phyloP scores from a whole-genome alignment of 164 flowering plant genomes.

The Buxus sempervirens region DNA sequence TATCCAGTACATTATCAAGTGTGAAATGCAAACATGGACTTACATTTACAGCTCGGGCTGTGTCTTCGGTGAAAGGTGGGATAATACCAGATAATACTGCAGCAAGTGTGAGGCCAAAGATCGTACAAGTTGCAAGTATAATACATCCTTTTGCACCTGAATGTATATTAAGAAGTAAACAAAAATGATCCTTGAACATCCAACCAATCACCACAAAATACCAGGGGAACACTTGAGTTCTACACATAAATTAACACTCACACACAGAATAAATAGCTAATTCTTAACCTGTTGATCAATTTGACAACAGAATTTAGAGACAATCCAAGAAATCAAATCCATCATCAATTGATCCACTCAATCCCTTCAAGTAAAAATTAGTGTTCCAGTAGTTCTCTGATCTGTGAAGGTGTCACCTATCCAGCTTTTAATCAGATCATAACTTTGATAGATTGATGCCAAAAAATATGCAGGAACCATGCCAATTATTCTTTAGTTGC shows the following conservation, averaged over 20 bases:
- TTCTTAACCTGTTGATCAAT: background rate
- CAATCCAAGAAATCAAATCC: background rate
- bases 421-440: too few relatives aligned
- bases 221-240: too few relatives aligned
- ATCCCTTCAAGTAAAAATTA: background rate
- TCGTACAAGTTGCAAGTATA: conserved; percentile 33
- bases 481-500: too few relatives aligned
- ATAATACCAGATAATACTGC: conserved; percentile 47
- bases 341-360: background rate
- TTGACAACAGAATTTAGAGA: background rate
- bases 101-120: conserved; percentile 59
- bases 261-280: background rate
- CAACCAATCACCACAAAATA: too few relatives aligned
- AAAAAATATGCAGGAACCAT: too few relatives aligned
- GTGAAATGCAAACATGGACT: conserved; percentile 20
- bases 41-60: conserved; percentile 84
- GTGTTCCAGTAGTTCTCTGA: background rate
- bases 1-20: background rate
- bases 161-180: conserved; percentile 6
- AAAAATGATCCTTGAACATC: too few relatives aligned
- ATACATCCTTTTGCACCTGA: conserved; percentile 64
- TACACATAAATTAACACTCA: background rate
- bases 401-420: background rate
- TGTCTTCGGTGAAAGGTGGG: conserved; percentile 75
- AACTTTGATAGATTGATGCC: too few relatives aligned